phyloP scores from a whole-genome alignment of 164 flowering plant genomes.

The Piper longum region DNA sequence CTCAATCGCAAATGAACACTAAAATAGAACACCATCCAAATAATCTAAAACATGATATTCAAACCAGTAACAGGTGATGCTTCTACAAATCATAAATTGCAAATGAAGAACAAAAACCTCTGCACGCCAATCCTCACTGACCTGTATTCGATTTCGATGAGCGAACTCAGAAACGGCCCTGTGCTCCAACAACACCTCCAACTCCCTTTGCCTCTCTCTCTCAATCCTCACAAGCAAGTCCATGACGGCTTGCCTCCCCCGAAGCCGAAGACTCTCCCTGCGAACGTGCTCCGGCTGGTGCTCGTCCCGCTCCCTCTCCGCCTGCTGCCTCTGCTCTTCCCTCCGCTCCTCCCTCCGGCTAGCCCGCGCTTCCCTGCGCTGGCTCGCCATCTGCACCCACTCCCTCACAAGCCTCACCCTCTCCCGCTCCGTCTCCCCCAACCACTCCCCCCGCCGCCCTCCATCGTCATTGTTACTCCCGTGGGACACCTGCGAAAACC shows the following conservation, averaged over 20 bases:
- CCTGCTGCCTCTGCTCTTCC: slow-evolving; percentile 23
- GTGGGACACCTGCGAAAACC: slow-evolving; percentile 28
- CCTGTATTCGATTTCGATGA: slow-evolving; percentile 96
- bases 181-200: slow-evolving; percentile 50
- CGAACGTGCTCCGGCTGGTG: slow-evolving; percentile 30
- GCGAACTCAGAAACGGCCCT: slow-evolving; percentile 71
- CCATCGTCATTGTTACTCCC: slow-evolving; percentile 12
- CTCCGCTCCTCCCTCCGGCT: slow-evolving; percentile 34
- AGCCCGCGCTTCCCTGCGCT: slow-evolving; percentile 34
- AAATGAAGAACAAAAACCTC: neutral
- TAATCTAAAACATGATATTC: neutral
- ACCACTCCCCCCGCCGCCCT: slow-evolving; percentile 47
- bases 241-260: slow-evolving; percentile 81
- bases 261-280: slow-evolving; percentile 50
- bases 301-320: slow-evolving; percentile 35
- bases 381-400: slow-evolving; percentile 66
- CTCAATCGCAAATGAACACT: too few relatives aligned
- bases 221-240: slow-evolving; percentile 71
- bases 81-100: neutral
- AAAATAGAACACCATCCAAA: neutral
- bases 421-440: slow-evolving; percentile 73
- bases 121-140: slow-evolving; percentile 7
- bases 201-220: slow-evolving; percentile 64
- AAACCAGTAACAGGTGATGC: neutral
- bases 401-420: slow-evolving; percentile 72